Conservation (phyloP, 2,329 filamentous ascomycete species). For the Fusarium globosum region DNA sequence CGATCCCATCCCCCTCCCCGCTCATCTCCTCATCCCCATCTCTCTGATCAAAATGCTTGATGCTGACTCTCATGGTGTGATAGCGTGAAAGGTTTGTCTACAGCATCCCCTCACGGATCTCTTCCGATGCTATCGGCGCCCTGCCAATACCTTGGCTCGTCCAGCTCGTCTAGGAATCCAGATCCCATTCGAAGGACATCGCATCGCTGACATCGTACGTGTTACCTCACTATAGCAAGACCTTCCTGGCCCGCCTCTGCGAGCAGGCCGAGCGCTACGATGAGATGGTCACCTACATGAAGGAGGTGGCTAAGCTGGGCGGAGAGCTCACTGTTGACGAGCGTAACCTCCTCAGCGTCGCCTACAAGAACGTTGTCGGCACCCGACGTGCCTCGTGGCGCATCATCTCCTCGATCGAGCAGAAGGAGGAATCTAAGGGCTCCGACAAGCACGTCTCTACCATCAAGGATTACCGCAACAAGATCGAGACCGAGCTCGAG, state of each 20-base stretch:
- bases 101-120: constrained; percentile 26
- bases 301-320: constrained; percentile 94
- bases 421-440: constrained; percentile 99
- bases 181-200: constrained; percentile 35
- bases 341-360: constrained; percentile 97
- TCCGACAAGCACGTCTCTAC: constrained; percentile 92
- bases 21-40: constrained; percentile 19
- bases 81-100: constrained; percentile 76
- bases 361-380: constrained; percentile 99
- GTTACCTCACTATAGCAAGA: constrained; percentile 77
- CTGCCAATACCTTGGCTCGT: constrained; percentile 28
- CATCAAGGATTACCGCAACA: constrained; percentile 97
- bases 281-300: constrained; percentile 99
- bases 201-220: constrained; percentile 45
- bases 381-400: constrained; percentile 98
- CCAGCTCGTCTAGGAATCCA: constrained; percentile 29
- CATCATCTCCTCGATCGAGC: constrained; percentile 99
- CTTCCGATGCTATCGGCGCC: constrained; percentile 23
- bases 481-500: constrained; percentile 98
- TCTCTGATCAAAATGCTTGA: constrained; percentile 27
- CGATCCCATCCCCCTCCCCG: background rate
- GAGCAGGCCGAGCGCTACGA: constrained; percentile 99
- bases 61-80: constrained; percentile 53
- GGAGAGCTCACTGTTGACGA: constrained; percentile 92
- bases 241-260: constrained; percentile 99